Conservation (phyloP, 768 basidiomycete genomes). For the Lepiota subincarnata region DNA sequence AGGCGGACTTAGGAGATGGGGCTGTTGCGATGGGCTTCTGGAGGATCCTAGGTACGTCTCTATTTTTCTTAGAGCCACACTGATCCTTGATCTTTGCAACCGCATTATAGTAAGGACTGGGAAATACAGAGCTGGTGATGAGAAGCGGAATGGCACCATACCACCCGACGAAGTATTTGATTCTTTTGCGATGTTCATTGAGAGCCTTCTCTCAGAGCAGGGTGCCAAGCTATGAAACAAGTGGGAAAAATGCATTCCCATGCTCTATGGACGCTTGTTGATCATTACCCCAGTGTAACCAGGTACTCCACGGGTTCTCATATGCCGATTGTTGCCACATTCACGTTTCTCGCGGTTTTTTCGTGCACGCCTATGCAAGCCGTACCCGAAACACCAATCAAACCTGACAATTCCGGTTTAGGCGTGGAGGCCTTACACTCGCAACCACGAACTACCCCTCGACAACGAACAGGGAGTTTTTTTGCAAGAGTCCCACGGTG, state of each 20-base stretch:
- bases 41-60: constrained; percentile 54
- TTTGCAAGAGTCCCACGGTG: neutral
- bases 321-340: too few relatives aligned
- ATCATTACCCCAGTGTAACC: too few relatives aligned
- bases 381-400: too few relatives aligned
- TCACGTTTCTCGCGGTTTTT: too few relatives aligned
- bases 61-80: neutral
- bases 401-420: too few relatives aligned
- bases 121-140: constrained; percentile 64
- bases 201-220: constrained; percentile 30
- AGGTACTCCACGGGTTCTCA: too few relatives aligned
- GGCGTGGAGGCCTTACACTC: too few relatives aligned
- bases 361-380: too few relatives aligned
- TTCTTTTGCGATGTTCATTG: constrained; percentile 51
- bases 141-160: constrained; percentile 30
- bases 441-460: too few relatives aligned
- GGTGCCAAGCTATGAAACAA: neutral
- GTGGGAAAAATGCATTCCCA: too few relatives aligned
- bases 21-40: constrained; percentile 56
- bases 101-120: constrained; percentile 54
- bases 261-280: too few relatives aligned
- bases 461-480: too few relatives aligned
- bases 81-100: constrained; percentile 3
- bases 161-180: constrained; percentile 53
- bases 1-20: constrained; percentile 61